Base-by-base conservation (phyloP, 2,329 filamentous ascomycete genomes). In the Phialocephala subalpina region DNA sequence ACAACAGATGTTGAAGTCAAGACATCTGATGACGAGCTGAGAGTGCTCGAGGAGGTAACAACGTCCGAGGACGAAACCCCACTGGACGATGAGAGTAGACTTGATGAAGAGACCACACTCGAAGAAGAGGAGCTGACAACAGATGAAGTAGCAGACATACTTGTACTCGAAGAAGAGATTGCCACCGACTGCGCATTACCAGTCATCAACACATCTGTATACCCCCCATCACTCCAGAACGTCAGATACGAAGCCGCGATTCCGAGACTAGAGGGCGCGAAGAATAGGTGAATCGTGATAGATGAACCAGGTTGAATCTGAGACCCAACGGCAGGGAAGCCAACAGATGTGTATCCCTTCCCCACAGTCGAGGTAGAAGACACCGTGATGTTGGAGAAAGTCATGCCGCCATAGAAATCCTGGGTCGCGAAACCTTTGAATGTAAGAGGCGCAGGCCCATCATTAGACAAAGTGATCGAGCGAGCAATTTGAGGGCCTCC, bases 171-270 rank as follows among this genome's bases (percentile, higher is more conserved):
- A 14, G 38, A 42, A 14, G 38, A 42, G 18, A 42, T 4, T 42
- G 38, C 38, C 38, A 42, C 38, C 12, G 12, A 16, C 38, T 42
- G 38, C 38, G 38, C 38, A n/a, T 42, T 42, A 20, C 59, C 59
- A 27, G 33, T 20, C n/a, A 62, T 38, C 49, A 56, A 40, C 12
- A 62, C 29, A 27, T 62, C 59, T 5, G 33, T 42, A n/a, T 33
- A 40, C 35, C 59, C 59, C 18, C 59, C 59, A 55, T 64, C 45
- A 36, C 40, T 59, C 40, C 42, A 64, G 35, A 64, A 22, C 14
- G 40, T 47, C 9, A 64, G 33, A 11, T 29, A 55, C 1, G 45
- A 36, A 25, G 62, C 42, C 6, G 22, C 36, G 14, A 29, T 36
- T 2, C 62, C 56, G 3, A 29, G 33, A 14, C 25, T 4, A 14